Evolutionary conservation across 495 filamentous ascomycete species (phyloP).

Genomic region (Penicillium dipodomyicola): DNA sequence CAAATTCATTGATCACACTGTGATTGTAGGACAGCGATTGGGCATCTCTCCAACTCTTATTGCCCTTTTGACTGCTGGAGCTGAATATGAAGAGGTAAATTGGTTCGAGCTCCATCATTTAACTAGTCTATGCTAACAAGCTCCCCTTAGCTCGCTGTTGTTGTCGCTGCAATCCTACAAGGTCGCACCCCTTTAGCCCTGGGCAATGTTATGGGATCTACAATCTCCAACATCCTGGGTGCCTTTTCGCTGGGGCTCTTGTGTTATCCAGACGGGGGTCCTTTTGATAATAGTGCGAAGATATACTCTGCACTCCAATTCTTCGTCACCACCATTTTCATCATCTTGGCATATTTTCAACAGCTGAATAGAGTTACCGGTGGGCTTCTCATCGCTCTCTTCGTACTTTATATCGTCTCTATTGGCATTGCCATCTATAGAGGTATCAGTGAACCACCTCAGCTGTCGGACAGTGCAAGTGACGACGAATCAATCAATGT

Average conservation of each 20-base stretch:
- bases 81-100: slow-evolving; percentile 56
- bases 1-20: slow-evolving; percentile 54
- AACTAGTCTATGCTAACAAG: background rate
- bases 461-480: background rate
- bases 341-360: slow-evolving; percentile 15
- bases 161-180: background rate
- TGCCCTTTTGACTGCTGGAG: slow-evolving; percentile 53
- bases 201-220: background rate
- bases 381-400: slow-evolving; percentile 39
- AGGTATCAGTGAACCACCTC: slow-evolving; percentile 25
- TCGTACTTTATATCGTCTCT: slow-evolving; percentile 48
- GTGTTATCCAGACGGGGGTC: background rate
- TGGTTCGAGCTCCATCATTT: background rate
- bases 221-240: background rate
- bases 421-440: slow-evolving; percentile 46
- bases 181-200: background rate
- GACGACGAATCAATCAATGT: background rate
- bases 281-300: background rate
- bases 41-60: slow-evolving; percentile 50
- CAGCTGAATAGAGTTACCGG: slow-evolving; percentile 33
- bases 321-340: background rate
- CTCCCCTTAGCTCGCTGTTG: background rate
- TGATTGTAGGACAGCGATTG: slow-evolving; percentile 45
- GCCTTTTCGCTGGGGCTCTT: background rate
- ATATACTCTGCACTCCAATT: background rate